These are phyloP conservation scores for Zanthoxylum bungeanum DNA, from an alignment of 345 rosid genomes.

Conservation along the genomic window DNA sequence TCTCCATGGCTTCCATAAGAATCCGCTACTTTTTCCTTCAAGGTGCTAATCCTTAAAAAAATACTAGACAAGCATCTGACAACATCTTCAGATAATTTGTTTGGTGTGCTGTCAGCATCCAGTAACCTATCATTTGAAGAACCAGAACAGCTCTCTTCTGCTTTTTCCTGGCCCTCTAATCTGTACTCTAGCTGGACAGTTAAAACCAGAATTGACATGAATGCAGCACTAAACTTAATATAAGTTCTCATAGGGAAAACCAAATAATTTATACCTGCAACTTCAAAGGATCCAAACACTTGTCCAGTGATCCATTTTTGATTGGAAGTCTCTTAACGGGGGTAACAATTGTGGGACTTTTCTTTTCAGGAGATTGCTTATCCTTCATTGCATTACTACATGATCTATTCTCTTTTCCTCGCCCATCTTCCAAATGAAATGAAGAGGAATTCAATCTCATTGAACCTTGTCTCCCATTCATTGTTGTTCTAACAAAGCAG, in stretches of 20 bases:
- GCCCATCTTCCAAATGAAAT: constrained; percentile 28
- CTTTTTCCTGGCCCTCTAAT: constrained; percentile 53
- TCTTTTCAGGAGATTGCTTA: constrained; percentile 58
- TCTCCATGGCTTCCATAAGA: constrained; percentile 19
- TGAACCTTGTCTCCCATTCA: constrained; percentile 43
- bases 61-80: constrained; percentile 59
- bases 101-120: constrained; percentile 46
- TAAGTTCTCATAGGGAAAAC: not conserved
- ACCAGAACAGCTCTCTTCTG: constrained; percentile 47
- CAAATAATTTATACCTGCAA: constrained; percentile 27
- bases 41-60: constrained; percentile 63
- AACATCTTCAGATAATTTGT: constrained; percentile 74
- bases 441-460: constrained; percentile 33
- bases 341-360: constrained; percentile 34
- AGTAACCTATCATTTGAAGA: constrained; percentile 35
- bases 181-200: constrained; percentile 65
- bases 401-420: constrained; percentile 67
- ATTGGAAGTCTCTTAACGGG: constrained; percentile 44
- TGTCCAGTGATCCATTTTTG: constrained; percentile 34
- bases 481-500: constrained; percentile 26
- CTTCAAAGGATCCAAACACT: constrained; percentile 30
- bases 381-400: constrained; percentile 48
- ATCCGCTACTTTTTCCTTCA: constrained; percentile 43
- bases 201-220: constrained; percentile 9
- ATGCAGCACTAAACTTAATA: not conserved